Evolutionary conservation across 768 basidiomycete species (phyloP), one percentile per base, ranked within the genome.

Genomic region (Coprinopsis cinerea): DNA sequence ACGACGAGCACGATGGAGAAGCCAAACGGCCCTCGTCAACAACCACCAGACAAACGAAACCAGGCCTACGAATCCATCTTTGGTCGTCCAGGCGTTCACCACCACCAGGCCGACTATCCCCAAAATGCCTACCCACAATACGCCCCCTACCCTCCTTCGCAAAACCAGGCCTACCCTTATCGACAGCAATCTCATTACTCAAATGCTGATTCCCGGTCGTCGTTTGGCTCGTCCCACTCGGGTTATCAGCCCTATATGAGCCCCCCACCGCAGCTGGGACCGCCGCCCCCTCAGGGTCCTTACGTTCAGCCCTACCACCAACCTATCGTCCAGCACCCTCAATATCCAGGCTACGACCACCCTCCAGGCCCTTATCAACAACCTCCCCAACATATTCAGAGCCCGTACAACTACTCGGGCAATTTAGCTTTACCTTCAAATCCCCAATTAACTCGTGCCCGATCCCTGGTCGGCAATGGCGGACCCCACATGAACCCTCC

Each of bases 61-160:
- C 79, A 82, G 48, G 89, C 89, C 40, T 92, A 90, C 71, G 86
- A 91, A 66, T 80, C 83, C 61, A 91, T 92, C 69, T 92, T 92
- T 67, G 88, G 88, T 22, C 78, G 89, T 22, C 85, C 88, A 45
- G 78, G 79, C 44, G 68, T 73, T 40, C 55, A 70, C 26, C 81
- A 81, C 64, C 83, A 82, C 57, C 66, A 70, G 22, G 49, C 59
- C 44, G 55, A 55, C 51, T 60, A 63, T 50, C 53, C 57, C 24
- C 60, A 53, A 47, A 60, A 61, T 44, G 30, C 63, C 41, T 61
- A 55, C 49, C 60, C 64, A 58, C 58, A 60, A 44, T 51, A 55
- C 40, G 36, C 34, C 20, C 52, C 45, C 9, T 61, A 59, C 44
- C 36, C 64, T 41, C 61, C 56, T 53, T 60, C 64, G 57, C 59